Evolutionary conservation across 306 rosid species (phyloP).

Genomic region (Glycine latifolia): DNA sequence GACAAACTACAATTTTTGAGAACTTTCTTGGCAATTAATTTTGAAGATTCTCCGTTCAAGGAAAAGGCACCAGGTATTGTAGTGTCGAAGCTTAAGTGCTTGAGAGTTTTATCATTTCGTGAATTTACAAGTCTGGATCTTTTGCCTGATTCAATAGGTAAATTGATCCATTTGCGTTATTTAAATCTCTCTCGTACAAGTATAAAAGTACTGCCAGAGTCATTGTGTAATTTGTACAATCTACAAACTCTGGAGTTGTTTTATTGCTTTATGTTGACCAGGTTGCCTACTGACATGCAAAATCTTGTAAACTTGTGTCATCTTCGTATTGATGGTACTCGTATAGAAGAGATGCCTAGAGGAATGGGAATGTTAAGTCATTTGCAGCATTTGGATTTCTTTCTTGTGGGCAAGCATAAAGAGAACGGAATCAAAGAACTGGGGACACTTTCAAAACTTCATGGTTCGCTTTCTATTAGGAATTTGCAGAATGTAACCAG

Average conservation of each 20-base stretch:
- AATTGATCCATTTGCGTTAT: not conserved
- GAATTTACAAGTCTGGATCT: not conserved
- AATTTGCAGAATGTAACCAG: no score
- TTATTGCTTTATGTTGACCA: not conserved
- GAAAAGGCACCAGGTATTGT: not conserved
- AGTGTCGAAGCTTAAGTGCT: not conserved
- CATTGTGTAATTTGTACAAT: not conserved
- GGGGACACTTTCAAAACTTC: no score
- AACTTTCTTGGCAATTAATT: not conserved
- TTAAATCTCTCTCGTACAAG: not conserved
- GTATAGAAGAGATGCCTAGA: not conserved
- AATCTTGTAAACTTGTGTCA: not conserved
- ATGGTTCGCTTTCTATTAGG: no score
- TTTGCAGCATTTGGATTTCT: no score
- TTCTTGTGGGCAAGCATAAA: no score
- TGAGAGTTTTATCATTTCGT: not conserved
- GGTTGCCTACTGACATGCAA: not conserved
- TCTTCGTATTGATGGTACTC: not conserved
- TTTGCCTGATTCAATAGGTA: not conserved
- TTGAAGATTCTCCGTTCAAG: not conserved
- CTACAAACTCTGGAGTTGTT: not conserved
- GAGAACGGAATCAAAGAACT: no score
- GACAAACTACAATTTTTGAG: not conserved
- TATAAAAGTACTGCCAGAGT: not conserved
- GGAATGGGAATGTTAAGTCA: no score